phyloP scores from a whole-genome alignment of 1,284 basidiomycete species.

The Pterula multifida region DNA sequence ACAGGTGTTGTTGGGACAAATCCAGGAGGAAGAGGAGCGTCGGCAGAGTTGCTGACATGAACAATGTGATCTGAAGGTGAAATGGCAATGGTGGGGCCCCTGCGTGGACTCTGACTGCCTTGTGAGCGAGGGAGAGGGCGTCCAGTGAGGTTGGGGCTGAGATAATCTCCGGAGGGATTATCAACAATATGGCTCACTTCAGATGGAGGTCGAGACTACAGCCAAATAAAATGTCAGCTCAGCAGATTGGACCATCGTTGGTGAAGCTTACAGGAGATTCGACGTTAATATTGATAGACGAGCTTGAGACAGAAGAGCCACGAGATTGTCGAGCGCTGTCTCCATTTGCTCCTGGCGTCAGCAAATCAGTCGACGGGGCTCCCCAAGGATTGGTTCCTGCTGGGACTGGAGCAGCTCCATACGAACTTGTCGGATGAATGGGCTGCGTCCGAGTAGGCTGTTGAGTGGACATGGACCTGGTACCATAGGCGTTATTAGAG shows the following conservation, averaged over 20 bases:
- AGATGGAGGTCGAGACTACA: neutral
- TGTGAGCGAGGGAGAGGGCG: neutral
- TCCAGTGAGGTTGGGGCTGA: neutral
- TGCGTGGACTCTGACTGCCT: neutral
- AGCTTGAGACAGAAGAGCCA: neutral
- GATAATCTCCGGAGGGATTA: neutral
- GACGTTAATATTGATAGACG: neutral
- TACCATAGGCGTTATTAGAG: neutral
- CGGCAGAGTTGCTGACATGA: neutral
- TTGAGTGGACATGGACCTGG: neutral
- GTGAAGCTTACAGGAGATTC: neutral
- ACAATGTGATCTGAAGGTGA: neutral
- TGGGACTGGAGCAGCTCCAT: neutral
- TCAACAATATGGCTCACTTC: neutral
- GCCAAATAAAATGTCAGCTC: neutral
- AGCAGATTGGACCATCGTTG: neutral
- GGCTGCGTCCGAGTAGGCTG: neutral
- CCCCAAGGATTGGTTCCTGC: neutral
- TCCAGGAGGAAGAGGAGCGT: neutral
- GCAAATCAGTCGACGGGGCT: neutral
- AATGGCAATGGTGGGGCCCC: neutral
- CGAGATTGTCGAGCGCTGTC: neutral
- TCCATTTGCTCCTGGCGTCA: neutral
- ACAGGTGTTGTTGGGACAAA: neutral
- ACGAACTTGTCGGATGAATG: neutral